Percentiles rank a stretch among this genome's conserved stretches.
These are phyloP conservation scores for Colletotrichum navitas DNA, from an alignment of 2,329 filamentous ascomycete genomes.

Conservation along the genomic window DNA sequence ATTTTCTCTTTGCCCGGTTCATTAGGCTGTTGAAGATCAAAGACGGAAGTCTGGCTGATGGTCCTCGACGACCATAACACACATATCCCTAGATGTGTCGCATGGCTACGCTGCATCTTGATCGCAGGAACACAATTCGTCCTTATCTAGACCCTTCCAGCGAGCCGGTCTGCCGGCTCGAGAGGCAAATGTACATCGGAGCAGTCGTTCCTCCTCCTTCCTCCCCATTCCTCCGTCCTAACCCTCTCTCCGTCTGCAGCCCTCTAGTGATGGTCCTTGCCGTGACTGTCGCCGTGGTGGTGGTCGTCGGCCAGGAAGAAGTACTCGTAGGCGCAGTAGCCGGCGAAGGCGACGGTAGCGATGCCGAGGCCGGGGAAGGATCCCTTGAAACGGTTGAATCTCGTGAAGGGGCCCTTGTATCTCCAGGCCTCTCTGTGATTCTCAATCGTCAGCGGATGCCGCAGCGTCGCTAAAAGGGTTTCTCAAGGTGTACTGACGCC, in stretches of 20 bases:
- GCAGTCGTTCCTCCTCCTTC: constrained; percentile 25
- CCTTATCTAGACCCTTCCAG: constrained; percentile 37
- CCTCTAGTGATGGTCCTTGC: constrained; percentile 69
- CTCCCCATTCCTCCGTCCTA: constrained; percentile 35
- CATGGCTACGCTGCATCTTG: background rate
- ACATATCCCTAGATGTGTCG: background rate
- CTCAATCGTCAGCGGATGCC: constrained; percentile 34
- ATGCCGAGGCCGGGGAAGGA: constrained; percentile 93
- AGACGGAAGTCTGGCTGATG: no score
- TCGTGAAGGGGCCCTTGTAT: constrained; percentile 88
- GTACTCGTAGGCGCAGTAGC: constrained; percentile 91
- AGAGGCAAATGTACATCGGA: constrained; percentile 55
- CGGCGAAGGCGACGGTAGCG: constrained; percentile 89
- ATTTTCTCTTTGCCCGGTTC: background rate
- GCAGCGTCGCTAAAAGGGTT: background rate
- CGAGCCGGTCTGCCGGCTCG: constrained; percentile 37
- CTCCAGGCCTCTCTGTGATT: constrained; percentile 88
- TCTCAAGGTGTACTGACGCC: constrained; percentile 61
- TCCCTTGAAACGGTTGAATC: constrained; percentile 89
- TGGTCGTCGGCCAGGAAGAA: constrained; percentile 83
- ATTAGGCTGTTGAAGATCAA: no score
- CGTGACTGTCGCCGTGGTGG: constrained; percentile 67
- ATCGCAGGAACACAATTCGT: constrained; percentile 28
- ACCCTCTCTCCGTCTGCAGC: constrained; percentile 18
- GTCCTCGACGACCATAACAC: background rate